Evolutionary conservation across 768 basidiomycete genomes (phyloP).

Genomic region (Hericium coralloides): DNA sequence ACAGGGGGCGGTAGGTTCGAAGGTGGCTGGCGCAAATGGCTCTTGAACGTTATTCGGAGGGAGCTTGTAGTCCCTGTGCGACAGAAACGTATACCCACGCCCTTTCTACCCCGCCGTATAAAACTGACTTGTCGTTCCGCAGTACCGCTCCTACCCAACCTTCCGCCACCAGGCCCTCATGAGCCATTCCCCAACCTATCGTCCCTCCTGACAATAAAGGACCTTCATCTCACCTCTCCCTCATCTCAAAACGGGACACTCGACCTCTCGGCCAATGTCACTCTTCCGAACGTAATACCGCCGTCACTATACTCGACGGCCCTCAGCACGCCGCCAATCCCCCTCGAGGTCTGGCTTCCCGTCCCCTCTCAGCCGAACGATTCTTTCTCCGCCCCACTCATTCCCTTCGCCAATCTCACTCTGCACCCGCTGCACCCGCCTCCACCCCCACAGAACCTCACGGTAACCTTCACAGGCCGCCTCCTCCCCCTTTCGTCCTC

Average conservation of each 20-base stretch:
- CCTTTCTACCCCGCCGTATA: constrained; percentile 3
- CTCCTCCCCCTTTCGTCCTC: constrained; percentile 41
- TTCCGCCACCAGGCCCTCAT: constrained; percentile 49
- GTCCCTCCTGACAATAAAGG: constrained; percentile 50
- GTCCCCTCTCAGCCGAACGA: constrained; percentile 6
- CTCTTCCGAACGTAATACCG: constrained; percentile 50
- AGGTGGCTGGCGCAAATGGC: constrained; percentile 5
- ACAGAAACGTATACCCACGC: constrained; percentile 40
- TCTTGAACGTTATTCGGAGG: not conserved
- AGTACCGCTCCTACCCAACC: constrained; percentile 61
- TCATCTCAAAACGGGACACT: constrained; percentile 13
- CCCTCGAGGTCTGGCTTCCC: constrained; percentile 53
- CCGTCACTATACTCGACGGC: constrained; percentile 36
- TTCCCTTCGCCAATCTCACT: constrained; percentile 46
- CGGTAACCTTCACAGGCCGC: constrained; percentile 44
- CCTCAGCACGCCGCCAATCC: constrained; percentile 49
- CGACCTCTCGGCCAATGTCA: constrained; percentile 38
- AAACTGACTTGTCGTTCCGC: constrained; percentile 2
- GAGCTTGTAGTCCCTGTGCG: constrained; percentile 23
- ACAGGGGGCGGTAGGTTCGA: not conserved
- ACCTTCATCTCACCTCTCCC: constrained; percentile 37
- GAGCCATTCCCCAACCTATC: constrained; percentile 46
- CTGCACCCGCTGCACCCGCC: constrained; percentile 39
- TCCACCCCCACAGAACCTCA: constrained; percentile 51
- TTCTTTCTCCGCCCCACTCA: constrained; percentile 7